Evolutionary conservation across 225 moss, liverwort and hornwort genomes (phyloP), one percentile per base, ranked within the genome.

Genomic region (Antitrichia curtipendula): DNA sequence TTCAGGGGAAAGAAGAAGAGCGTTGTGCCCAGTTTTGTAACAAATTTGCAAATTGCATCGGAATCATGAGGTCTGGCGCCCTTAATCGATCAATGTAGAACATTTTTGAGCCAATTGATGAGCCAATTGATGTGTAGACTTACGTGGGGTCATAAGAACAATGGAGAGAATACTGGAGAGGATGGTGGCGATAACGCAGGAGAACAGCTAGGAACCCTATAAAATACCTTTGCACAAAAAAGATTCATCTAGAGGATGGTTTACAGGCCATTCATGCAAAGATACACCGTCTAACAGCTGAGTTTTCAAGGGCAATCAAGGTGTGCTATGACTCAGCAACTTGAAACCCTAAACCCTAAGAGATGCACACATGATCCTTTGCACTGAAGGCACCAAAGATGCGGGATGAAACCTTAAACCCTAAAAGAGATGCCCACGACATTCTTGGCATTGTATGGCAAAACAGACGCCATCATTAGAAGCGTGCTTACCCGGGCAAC

Each of bases 401-500:
- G 81, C 15, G 40, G 29, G 49, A 58, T 47, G 56, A 66, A 82
- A 9, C n/a, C 38, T 13, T 8, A 66, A 82, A 52, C 52, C 65
- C 66, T 38, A 28, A 38, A 27, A 27, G 28, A 50, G n/a, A 66
- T 13, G 27, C 82, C 16, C 8, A 36, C 34, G 36, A 49, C 12
- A 10, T 49, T 82, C 53, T 66, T 52, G 2, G 27, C 52, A 36
- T 27, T 38, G 28, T 5, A 28, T 12, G 52, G 28, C 66, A 56
- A 56, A 69, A 66, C 31, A 69, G 83, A 69, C 9, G 40, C 66
- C 28, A 40, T 4, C 20, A 18, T 12, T n/a, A 15, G 56, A 38
- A 60, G n/a, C 13, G 31, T 82, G 52, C 68, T 70, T 62, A 96
- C 97, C 84, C 95, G 91, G 5, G 97, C 98, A 83, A 98, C 93